Evolutionary conservation across 108 stramenopile genomes (phyloP).

Genomic region (Epithemia pelagica): DNA sequence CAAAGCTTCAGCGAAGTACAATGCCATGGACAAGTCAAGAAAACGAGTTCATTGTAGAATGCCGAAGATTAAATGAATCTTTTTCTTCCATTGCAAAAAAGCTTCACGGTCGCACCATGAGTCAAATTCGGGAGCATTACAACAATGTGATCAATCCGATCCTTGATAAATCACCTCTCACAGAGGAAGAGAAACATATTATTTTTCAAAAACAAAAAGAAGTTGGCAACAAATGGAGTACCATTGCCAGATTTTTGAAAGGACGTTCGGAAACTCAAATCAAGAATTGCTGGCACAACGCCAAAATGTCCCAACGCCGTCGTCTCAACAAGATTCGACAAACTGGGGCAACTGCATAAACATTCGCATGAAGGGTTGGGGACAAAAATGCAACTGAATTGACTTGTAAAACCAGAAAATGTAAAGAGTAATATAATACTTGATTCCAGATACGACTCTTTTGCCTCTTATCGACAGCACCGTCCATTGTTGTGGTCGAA

Average conservation of each 20-base stretch:
- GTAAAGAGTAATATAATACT: too few species aligned
- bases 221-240: constrained; percentile 77
- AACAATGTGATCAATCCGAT: constrained; percentile 86
- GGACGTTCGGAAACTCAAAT: constrained; percentile 89
- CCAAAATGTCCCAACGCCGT: constrained; percentile 27
- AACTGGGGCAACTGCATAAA: constrained; percentile 11
- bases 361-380: background rate
- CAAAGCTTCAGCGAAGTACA: constrained; percentile 39
- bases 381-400: too few species aligned
- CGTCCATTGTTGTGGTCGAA: too few species aligned
- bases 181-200: constrained; percentile 68
- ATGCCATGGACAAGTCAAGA: constrained; percentile 67
- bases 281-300: constrained; percentile 90
- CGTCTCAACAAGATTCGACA: background rate
- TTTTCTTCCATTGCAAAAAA: constrained; percentile 67
- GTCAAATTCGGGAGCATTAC: constrained; percentile 93
- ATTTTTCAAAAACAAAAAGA: constrained; percentile 50
- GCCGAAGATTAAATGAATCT: constrained; percentile 30
- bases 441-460: too few species aligned
- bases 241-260: constrained; percentile 80
- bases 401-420: too few species aligned
- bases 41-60: constrained; percentile 58
- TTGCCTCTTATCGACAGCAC: too few species aligned
- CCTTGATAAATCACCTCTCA: constrained; percentile 76
- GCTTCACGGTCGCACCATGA: constrained; percentile 87